Evolutionary conservation across 2,329 filamentous ascomycete genomes (phyloP), one percentile per base, ranked within the genome.

Genomic region (Sclerotinia trifoliorum): DNA sequence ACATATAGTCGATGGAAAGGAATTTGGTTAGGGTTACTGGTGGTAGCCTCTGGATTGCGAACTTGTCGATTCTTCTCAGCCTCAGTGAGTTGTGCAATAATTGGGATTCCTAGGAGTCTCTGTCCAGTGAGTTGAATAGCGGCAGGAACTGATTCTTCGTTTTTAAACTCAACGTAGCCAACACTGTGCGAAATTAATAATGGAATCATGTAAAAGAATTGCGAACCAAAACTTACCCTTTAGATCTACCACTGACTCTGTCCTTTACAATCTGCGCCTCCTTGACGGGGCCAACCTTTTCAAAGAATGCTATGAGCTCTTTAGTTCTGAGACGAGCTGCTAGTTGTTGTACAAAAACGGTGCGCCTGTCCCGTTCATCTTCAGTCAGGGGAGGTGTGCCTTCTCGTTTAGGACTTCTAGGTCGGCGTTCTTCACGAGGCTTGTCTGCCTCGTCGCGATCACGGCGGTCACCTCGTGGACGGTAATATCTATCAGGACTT

Each of bases 231-330:
- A 70, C 90, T 78, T 84, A 97, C 94, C 95, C 95, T 85, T 99
- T 99, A 71, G 94, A 97, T 81, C 95, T 92, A 75, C 93, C 92
- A 81, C 93, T 97, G 71, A 99, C 94, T 71, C 95, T 88, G 76
- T 99, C 95, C 81, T 98, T 98, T 65, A 99, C 95, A 77, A 99
- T 99, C 82, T 98, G 95, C 63, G 95, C 95, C 79, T 98, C 95
- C 75, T 95, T 96, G 67, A 99, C 95, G 51, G 92, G 89, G 71
- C 95, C 95, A 75, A 95, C 91, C 80, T 94, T 94, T 79, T 97
- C 93, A 77, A 99, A 99, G 80, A 99, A 99, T 71, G 89, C 87
- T 79, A 96, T 94, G 72, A 99, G 85, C 80, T 98, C 93, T 77
- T 93, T 93, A 67, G 92, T 97, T 75, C 94, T 90, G 73, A 98